Conservation (phyloP, 1,284 basidiomycete genomes). For the Rhodotorula sp. region DNA sequence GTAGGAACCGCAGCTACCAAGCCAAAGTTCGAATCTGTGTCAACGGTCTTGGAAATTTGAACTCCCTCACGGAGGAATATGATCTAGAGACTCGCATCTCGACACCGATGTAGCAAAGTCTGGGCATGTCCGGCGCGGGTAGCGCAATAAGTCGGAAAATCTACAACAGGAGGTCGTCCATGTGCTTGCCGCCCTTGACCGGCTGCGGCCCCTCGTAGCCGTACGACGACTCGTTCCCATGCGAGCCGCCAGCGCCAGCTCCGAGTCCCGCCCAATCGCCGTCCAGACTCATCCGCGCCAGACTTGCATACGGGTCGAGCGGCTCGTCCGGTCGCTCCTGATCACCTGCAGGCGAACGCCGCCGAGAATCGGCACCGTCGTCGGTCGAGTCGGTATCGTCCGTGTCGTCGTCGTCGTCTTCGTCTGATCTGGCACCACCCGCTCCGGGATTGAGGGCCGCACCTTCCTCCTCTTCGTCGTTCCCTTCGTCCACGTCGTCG, state of each 20-base stretch:
- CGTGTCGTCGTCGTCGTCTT: not conserved
- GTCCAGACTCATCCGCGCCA: constrained; percentile 28
- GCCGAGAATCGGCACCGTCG: not conserved
- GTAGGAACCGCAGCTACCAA: no score
- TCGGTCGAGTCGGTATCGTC: not conserved
- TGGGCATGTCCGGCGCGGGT: no score
- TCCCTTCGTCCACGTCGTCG: constrained; percentile 25
- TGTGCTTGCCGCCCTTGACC: not conserved
- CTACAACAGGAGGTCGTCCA: constrained; percentile 23
- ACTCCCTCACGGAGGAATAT: no score
- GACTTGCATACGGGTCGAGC: constrained; percentile 39
- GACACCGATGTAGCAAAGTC: no score
- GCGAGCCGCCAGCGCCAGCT: not conserved
- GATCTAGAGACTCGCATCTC: no score
- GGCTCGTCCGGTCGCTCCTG: not conserved
- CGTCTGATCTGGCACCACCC: not conserved
- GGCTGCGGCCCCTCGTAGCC: constrained; percentile 20
- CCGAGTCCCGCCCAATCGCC: not conserved
- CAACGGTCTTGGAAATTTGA: no score
- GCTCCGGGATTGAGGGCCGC: constrained; percentile 34
- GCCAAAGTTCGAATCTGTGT: no score
- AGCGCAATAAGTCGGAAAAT: no score
- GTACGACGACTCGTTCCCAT: constrained; percentile 9
- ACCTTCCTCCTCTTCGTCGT: constrained; percentile 36
- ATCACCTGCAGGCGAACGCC: not conserved